Conservation (phyloP, 1,139 yeast species). For the Citeromyces siamensis region DNA sequence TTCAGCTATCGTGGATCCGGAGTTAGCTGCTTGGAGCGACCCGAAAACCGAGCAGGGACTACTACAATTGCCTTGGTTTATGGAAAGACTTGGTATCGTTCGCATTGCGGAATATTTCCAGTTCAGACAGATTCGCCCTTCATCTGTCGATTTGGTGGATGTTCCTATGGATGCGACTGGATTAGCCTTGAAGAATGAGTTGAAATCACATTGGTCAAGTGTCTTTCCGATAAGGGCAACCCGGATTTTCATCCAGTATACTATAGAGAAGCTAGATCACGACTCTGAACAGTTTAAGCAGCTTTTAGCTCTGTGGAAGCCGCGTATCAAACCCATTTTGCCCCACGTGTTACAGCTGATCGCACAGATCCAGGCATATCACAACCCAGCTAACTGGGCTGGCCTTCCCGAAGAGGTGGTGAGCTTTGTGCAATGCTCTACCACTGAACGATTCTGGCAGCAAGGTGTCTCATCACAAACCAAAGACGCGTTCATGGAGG, state of each 20-base stretch:
- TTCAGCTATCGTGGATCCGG: slow-evolving; percentile 85
- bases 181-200: slow-evolving; percentile 51
- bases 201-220: slow-evolving; percentile 89
- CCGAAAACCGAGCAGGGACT: slow-evolving; percentile 85
- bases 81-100: slow-evolving; percentile 94
- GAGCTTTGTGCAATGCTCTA: slow-evolving; percentile 76
- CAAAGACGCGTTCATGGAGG: slow-evolving; percentile 89
- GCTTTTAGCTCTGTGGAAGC: slow-evolving; percentile 76
- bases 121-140: slow-evolving; percentile 58
- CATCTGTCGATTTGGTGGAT: slow-evolving; percentile 58
- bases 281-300: slow-evolving; percentile 65
- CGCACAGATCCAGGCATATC: slow-evolving; percentile 88
- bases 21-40: slow-evolving; percentile 84
- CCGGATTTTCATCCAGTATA: slow-evolving; percentile 85
- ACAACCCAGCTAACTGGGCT: slow-evolving; percentile 85
- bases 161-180: slow-evolving; percentile 94
- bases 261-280: slow-evolving; percentile 81
- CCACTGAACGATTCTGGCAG: slow-evolving; percentile 95
- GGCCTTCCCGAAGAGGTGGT: slow-evolving; percentile 84
- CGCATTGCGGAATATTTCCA: slow-evolving; percentile 86
- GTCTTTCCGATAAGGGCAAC: slow-evolving; percentile 95
- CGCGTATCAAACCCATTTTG: slow-evolving; percentile 80
- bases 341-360: slow-evolving; percentile 84
- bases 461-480: slow-evolving; percentile 94
- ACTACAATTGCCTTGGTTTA: slow-evolving; percentile 88